phyloP scores from a whole-genome alignment of 2,329 filamentous ascomycete species.

The Diplodia seriata region DNA sequence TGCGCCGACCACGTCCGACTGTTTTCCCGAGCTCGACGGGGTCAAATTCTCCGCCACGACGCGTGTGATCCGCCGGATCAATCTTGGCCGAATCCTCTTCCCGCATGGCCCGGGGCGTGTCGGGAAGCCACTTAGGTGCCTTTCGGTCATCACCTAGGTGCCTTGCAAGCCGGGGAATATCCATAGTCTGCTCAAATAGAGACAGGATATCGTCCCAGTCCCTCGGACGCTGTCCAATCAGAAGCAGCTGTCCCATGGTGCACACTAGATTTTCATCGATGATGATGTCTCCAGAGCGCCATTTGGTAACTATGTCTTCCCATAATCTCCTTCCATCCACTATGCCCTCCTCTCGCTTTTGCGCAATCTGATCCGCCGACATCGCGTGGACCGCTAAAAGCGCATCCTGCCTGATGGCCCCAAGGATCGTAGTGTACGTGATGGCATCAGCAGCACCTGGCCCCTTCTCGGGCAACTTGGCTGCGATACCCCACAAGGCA shows the following conservation, averaged over 20 bases:
- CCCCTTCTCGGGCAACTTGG: constrained; percentile 71
- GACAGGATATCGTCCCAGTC: constrained; percentile 76
- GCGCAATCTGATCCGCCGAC: constrained; percentile 39
- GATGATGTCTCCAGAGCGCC: constrained; percentile 71
- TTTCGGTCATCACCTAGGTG: constrained; percentile 33
- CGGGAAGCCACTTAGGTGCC: background rate
- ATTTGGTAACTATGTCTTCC: constrained; percentile 78
- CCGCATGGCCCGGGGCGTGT: constrained; percentile 38
- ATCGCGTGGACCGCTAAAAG: background rate
- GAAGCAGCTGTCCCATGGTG: constrained; percentile 80
- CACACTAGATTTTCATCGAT: constrained; percentile 82
- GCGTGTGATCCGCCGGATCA: background rate
- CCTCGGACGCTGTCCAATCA: constrained; percentile 64
- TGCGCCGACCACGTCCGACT: constrained; percentile 36
- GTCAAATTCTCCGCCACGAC: constrained; percentile 27
- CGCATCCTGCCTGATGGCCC: constrained; percentile 67
- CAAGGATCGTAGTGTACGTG: constrained; percentile 85
- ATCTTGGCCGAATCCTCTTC: constrained; percentile 32
- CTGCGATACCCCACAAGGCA: constrained; percentile 76
- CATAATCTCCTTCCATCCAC: constrained; percentile 76
- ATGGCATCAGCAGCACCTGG: constrained; percentile 68
- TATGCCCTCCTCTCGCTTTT: constrained; percentile 56
- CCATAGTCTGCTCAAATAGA: constrained; percentile 82
- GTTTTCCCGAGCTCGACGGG: constrained; percentile 6
- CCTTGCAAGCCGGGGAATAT: constrained; percentile 64